phyloP scores from a whole-genome alignment of 2,329 filamentous ascomycete species.

The Scedosporium boydii region DNA sequence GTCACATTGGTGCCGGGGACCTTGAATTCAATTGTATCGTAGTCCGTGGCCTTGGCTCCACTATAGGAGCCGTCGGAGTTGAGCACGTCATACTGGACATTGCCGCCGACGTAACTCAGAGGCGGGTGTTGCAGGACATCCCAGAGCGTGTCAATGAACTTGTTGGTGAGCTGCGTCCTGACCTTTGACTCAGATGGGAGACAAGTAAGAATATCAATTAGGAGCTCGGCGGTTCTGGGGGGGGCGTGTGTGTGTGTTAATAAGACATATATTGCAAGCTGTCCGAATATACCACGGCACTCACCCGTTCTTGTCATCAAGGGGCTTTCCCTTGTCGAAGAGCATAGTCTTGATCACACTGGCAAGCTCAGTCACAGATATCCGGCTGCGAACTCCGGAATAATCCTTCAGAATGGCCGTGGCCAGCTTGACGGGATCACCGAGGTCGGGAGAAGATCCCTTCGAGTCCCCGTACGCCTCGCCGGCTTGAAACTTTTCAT shows the following conservation, averaged over 20 bases:
- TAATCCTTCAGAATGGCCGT: constrained; percentile 22
- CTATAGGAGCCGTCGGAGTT: constrained; percentile 19
- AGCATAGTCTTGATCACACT: constrained; percentile 21
- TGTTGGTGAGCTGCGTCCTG: constrained; percentile 32
- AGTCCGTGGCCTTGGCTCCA: constrained; percentile 20
- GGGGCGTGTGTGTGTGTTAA: no score
- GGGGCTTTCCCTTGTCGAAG: constrained; percentile 33
- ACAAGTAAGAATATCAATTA: constrained; percentile 29
- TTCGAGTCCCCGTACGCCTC: constrained; percentile 22
- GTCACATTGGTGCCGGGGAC: constrained; percentile 25
- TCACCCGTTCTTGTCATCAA: constrained; percentile 47
- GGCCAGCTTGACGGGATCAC: constrained; percentile 23
- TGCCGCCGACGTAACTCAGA: constrained; percentile 30
- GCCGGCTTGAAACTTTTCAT: constrained; percentile 27
- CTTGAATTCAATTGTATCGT: constrained; percentile 28
- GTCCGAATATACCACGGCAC: background rate
- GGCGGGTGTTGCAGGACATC: constrained; percentile 45
- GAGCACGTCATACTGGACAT: constrained; percentile 28
- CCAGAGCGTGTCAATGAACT: constrained; percentile 44
- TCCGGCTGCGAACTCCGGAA: constrained; percentile 17
- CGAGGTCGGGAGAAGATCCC: constrained; percentile 16
- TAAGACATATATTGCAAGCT: constrained; percentile 9
- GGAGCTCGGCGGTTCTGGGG: constrained; percentile 28
- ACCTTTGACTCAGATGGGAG: constrained; percentile 23
- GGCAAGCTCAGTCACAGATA: constrained; percentile 17